These are phyloP conservation scores for Blastobotrys arbuscula DNA, from an alignment of 1,139 yeast species.

Conservation along the genomic window DNA sequence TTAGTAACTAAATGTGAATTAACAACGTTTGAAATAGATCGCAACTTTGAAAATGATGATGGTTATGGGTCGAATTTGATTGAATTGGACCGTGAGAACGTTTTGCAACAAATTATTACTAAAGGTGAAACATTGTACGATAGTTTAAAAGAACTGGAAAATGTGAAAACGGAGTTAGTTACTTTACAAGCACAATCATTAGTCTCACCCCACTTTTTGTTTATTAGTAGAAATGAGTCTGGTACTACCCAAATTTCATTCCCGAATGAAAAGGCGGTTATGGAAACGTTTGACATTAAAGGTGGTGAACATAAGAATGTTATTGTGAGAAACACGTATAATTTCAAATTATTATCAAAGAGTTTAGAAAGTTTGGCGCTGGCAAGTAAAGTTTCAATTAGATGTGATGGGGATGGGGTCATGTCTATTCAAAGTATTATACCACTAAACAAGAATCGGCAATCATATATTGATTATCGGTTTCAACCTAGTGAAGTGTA, in stretches of 20 bases:
- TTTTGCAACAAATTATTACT: slow-evolving; percentile 60
- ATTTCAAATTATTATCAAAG: slow-evolving; percentile 25
- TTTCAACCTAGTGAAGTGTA: slow-evolving; percentile 24
- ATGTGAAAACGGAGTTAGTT: slow-evolving; percentile 56
- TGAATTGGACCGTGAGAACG: slow-evolving; percentile 41
- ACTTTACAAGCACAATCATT: slow-evolving; percentile 42
- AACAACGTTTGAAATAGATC: slow-evolving; percentile 41
- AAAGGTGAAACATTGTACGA: slow-evolving; percentile 61
- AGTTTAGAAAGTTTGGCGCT: slow-evolving; percentile 29
- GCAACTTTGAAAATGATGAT: slow-evolving; percentile 21
- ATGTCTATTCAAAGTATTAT: slow-evolving; percentile 33
- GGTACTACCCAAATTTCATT: slow-evolving; percentile 65
- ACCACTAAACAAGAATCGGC: slow-evolving; percentile 25
- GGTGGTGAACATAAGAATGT: slow-evolving; percentile 12
- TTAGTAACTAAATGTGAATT: slow-evolving; percentile 71
- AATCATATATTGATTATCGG: slow-evolving; percentile 32
- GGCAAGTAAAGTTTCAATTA: slow-evolving; percentile 30
- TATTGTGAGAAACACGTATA: slow-evolving; percentile 26
- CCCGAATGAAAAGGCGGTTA: slow-evolving; percentile 57
- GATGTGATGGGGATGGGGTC: slow-evolving; percentile 31
- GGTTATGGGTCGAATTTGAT: slow-evolving; percentile 16
- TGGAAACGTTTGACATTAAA: slow-evolving; percentile 44
- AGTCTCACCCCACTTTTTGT: slow-evolving; percentile 30
- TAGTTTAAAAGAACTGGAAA: slow-evolving; percentile 61
- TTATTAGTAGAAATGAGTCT: slow-evolving; percentile 62